These are phyloP conservation scores for Protomyces pachydermus DNA, from an alignment of 1,139 yeast genomes.

Conservation along the genomic window DNA sequence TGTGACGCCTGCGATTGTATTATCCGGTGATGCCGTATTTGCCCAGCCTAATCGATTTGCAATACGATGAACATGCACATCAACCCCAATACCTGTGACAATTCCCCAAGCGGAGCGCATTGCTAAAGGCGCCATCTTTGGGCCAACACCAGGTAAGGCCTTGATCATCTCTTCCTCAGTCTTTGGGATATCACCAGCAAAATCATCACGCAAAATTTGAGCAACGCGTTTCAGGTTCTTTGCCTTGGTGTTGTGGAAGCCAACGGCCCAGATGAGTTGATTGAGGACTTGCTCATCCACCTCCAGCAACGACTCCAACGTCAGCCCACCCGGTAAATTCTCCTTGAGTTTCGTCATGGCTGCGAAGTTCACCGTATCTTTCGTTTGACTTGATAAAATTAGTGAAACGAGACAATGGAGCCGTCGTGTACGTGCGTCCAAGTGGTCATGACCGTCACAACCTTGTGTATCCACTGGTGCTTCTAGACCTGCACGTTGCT, in stretches of 20 bases:
- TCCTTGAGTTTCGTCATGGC: conserved; percentile 63
- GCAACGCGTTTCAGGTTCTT: conserved; percentile 61
- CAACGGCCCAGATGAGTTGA: conserved; percentile 66
- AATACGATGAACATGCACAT: conserved; percentile 81
- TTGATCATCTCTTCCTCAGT: conserved; percentile 55
- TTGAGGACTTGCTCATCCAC: conserved; percentile 59
- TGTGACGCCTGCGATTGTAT: neutral
- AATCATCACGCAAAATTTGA: conserved; percentile 48
- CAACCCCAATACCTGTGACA: conserved; percentile 83
- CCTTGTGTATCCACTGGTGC: conserved; percentile 92
- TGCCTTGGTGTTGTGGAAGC: conserved; percentile 81
- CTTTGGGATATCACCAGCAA: conserved; percentile 57
- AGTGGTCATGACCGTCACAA: conserved; percentile 60
- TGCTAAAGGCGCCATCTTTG: conserved; percentile 84
- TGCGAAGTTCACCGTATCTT: conserved; percentile 73
- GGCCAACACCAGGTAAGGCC: conserved; percentile 88
- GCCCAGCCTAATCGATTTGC: conserved; percentile 58
- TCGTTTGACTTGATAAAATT: conserved; percentile 73
- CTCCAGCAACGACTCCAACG: conserved; percentile 43
- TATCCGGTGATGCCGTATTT: conserved; percentile 55
- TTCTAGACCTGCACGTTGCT: conserved; percentile 49
- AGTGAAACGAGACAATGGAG: conserved; percentile 28
- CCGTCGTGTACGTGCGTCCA: conserved; percentile 37
- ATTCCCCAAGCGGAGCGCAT: conserved; percentile 76
- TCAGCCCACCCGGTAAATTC: conserved; percentile 41